Base-by-base conservation (phyloP, 768 basidiomycete species). In the Lanmaoa rubissima region DNA sequence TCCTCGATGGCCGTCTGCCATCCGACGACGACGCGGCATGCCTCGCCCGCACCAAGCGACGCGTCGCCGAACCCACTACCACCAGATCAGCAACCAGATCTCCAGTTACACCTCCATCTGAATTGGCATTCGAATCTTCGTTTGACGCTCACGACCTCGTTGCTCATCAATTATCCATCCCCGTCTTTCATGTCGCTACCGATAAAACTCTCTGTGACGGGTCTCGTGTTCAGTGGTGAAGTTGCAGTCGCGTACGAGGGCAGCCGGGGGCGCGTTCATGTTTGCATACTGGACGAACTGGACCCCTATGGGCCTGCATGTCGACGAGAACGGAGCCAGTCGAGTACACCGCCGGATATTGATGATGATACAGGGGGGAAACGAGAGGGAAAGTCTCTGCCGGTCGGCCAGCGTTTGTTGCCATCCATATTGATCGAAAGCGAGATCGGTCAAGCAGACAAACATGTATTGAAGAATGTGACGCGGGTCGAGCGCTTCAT, bases 101-200 rank as follows among this genome's bases (percentile, higher is more conserved):
- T 98, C 31, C 97, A 99, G 69, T 73, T 97, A 4, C 94, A 98
- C 68, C 77, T 99, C 0, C 85, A 87, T 64, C 75, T 98, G 43
- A 80, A 83, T 34, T 96, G 96, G 86, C 82, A 87, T 51, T 92
- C 95, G 11, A 87, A 97, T 70, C 78, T 98, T 10, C 87, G 90
- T 16, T 79, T 99, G 62, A 91, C 90, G 9, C 80, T 99, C 53
- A 86, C 91, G 32, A 98, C 97, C 0, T 95, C 93, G 10, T 81
- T 98, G 28, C 83, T 94, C 59, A 94, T 99, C 73, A 97, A 99
- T 74, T 98, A 98, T 70, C 97, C 97, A 6, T 94, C 94, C 0
- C 88, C 89, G 0, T 83, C 89, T 70, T 98, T 99, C 79, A 98
- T 99, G 95, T 87, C 92, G 14, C 81, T 99, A 26, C 97, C 97